Conservation (phyloP, 805 yeast genomes). For the Yarrowia deformans region DNA sequence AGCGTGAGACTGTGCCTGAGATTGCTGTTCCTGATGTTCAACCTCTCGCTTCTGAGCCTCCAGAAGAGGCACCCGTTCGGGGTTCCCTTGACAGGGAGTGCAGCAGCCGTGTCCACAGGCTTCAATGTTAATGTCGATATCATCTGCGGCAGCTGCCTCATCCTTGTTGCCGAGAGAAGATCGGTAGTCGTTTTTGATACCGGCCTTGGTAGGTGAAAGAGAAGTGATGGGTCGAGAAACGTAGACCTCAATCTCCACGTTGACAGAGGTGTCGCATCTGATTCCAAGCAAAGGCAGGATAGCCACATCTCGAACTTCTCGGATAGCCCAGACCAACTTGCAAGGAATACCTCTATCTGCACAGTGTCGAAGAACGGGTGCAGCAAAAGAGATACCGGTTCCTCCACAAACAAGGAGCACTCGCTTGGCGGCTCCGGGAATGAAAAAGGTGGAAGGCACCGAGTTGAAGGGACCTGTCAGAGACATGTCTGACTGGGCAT, state of each 20-base stretch:
- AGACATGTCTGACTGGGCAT: conserved; percentile 48
- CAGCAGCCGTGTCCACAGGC: conserved; percentile 37
- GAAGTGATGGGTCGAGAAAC: conserved; percentile 27
- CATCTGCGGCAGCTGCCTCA: conserved; percentile 37
- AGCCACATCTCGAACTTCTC: conserved; percentile 78
- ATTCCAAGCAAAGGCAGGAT: conserved; percentile 74
- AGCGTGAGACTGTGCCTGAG: not conserved
- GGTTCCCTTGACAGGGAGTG: conserved; percentile 36
- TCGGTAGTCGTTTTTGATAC: conserved; percentile 17
- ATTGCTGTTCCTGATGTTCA: conserved; percentile 2
- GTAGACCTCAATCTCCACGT: conserved; percentile 38
- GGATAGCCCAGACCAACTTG: conserved; percentile 85
- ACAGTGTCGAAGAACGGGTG: conserved; percentile 74
- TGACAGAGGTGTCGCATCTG: conserved; percentile 44
- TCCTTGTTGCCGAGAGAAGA: conserved; percentile 23
- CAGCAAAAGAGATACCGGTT: conserved; percentile 81
- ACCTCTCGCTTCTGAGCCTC: conserved; percentile 37
- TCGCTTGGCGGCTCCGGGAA: conserved; percentile 57
- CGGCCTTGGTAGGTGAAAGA: conserved; percentile 6
- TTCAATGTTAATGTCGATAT: conserved; percentile 34
- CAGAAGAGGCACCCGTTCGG: conserved; percentile 33
- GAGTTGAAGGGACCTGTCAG: conserved; percentile 53
- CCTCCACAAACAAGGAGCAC: conserved; percentile 58
- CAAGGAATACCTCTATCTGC: conserved; percentile 72
- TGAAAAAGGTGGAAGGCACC: conserved; percentile 54